Conservation (phyloP, 345 rosid genomes). For the Populus tremula region DNA sequence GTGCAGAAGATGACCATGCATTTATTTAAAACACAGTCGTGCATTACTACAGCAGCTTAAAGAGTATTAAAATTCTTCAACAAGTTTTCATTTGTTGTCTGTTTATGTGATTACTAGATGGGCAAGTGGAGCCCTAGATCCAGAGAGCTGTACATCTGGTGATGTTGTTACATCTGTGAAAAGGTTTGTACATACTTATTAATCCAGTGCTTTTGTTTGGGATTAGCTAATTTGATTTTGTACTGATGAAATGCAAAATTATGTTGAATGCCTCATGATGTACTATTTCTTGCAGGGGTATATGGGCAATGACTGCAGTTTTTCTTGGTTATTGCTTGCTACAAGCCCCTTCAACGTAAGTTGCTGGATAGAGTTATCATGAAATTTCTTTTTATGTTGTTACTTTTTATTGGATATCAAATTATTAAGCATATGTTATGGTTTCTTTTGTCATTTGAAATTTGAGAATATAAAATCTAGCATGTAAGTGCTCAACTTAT, state of each 20-base stretch:
- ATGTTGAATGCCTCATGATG: slow-evolving; percentile 19
- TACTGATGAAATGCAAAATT: neutral
- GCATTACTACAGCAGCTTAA: neutral
- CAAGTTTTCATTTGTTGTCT: neutral
- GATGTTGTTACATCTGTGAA: slow-evolving; percentile 87
- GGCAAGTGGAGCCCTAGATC: slow-evolving; percentile 97
- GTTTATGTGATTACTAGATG: slow-evolving; percentile 48
- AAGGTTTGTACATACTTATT: slow-evolving; percentile 49
- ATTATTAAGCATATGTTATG: neutral
- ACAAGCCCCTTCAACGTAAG: slow-evolving; percentile 99
- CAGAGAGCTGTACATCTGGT: slow-evolving; percentile 55
- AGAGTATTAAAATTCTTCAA: neutral
- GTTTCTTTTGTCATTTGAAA: neutral
- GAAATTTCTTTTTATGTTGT: neutral
- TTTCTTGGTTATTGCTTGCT: slow-evolving; percentile 94
- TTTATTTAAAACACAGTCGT: neutral
- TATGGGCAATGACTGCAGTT: slow-evolving; percentile 98
- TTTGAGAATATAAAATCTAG: neutral
- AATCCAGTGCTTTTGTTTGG: neutral
- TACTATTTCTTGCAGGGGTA: slow-evolving; percentile 60
- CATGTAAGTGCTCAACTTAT: neutral
- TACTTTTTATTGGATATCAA: neutral
- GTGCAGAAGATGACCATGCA: neutral
- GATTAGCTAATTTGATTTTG: neutral
- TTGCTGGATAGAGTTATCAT: slow-evolving; percentile 2